Base-by-base conservation (phyloP, 2,329 filamentous ascomycete species). In the Sporothrix mexicana region DNA sequence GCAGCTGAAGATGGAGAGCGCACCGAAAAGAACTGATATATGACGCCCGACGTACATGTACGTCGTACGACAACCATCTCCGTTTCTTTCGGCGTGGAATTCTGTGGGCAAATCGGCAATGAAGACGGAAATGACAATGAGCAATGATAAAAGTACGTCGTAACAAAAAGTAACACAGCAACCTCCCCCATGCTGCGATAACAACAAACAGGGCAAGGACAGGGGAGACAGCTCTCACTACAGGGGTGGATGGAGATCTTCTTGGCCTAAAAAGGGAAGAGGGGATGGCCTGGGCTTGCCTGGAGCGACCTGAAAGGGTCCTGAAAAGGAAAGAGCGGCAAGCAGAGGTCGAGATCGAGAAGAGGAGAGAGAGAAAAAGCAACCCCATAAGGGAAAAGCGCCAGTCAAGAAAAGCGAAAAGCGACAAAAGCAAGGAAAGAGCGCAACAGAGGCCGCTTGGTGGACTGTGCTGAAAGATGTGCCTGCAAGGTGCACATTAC, bases 241-340 rank as follows among this genome's bases (percentile, higher is more conserved):
- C 36, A 45, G 41, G 61, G 61, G 8, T 66, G 8, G 12, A 23
- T 25, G 61, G 61, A 47, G 61, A 66, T 66, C 61, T n/a, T 47
- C 20, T 66, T 47, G 61, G 61, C 61, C 61, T 8, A 43, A 12
- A 66, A 47, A n/a, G 61, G 61, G 41, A 66, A 66, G 41, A 25
- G 41, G 59, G 41, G 61, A 66, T 45, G 45, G 41, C 41, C 61
- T 47, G 61, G 41, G 41, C 47, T 45, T 66, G 41, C 41, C 61
- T 47, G 61, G 47, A 47, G 41, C 61, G 20, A 64, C 61, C 20
- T 66, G 61, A 49, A 36, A 23, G 12, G 45, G 43, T 49, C 64
- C 45, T 36, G 64, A 67, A 67, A 13, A 51, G 64, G 64, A 49
- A 67, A 67, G 64, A 51, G 45, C 64, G 45, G 23, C 51, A 55